Conservation (phyloP, 352 stramenopile species). For the Phytophthora idaei region DNA sequence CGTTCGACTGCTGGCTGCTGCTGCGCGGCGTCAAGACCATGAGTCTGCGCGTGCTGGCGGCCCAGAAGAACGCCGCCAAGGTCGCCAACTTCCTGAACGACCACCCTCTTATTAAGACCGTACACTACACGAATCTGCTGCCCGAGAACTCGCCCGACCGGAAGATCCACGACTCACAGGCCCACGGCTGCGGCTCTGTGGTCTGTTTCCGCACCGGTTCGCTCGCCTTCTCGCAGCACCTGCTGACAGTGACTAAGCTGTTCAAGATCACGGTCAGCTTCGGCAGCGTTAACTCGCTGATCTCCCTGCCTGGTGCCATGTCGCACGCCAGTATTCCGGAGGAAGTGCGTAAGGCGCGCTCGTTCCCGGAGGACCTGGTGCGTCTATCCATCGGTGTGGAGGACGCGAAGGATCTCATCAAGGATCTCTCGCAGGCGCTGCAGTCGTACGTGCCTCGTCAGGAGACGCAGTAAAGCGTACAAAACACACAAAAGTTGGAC, state of each 20-base stretch:
- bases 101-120: constrained; percentile 82
- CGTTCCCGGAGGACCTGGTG: constrained; percentile 95
- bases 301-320: constrained; percentile 93
- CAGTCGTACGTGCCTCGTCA: constrained; percentile 68
- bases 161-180: constrained; percentile 88
- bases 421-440: constrained; percentile 92
- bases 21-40: constrained; percentile 92
- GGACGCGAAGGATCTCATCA: constrained; percentile 93
- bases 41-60: constrained; percentile 81
- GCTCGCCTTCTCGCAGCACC: constrained; percentile 87
- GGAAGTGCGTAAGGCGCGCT: constrained; percentile 89
- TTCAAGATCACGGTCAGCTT: constrained; percentile 96
- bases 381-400: constrained; percentile 96
- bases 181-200: constrained; percentile 85
- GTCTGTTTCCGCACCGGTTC: constrained; percentile 91
- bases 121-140: constrained; percentile 93
- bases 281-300: constrained; percentile 92
- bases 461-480: constrained; percentile 16
- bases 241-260: constrained; percentile 92
- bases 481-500: background rate
- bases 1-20: constrained; percentile 92
- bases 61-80: constrained; percentile 88
- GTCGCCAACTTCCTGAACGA: constrained; percentile 90
- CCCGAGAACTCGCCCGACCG: constrained; percentile 65
- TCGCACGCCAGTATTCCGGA: constrained; percentile 95